These are phyloP conservation scores for Talaromyces funiculosus DNA, from an alignment of 2,329 filamentous ascomycete species.

Conservation along the genomic window DNA sequence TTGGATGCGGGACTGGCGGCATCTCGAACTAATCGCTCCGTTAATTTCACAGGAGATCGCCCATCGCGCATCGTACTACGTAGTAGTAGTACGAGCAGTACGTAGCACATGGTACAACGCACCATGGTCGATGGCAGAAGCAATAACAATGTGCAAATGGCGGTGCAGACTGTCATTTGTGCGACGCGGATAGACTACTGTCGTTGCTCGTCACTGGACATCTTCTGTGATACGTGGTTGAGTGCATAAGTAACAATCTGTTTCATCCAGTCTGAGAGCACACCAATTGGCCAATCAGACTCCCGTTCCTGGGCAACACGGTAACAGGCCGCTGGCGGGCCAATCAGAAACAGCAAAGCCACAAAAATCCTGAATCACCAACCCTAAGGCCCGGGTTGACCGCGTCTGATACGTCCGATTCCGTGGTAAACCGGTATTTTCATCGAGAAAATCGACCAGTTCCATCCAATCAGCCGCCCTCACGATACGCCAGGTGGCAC, in stretches of 20 bases:
- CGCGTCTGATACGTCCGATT: background rate
- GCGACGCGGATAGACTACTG: background rate
- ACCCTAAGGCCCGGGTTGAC: background rate
- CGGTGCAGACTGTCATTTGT: background rate
- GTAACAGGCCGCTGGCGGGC: background rate
- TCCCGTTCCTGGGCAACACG: background rate
- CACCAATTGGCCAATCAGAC: background rate
- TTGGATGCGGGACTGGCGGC: background rate
- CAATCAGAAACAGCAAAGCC: background rate
- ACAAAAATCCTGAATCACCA: background rate
- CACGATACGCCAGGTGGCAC: background rate
- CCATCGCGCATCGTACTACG: background rate
- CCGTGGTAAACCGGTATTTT: background rate
- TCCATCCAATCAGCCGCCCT: background rate
- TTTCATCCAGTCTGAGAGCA: background rate
- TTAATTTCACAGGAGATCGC: background rate
- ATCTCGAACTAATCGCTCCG: background rate
- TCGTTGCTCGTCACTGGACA: too few species aligned
- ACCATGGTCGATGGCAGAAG: background rate
- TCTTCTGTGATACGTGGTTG: too few species aligned
- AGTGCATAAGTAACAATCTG: background rate
- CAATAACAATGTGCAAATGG: too few species aligned
- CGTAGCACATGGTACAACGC: too few species aligned
- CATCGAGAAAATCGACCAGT: background rate
- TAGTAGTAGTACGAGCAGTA: too few species aligned